These are phyloP conservation scores for Linanthus parryae DNA, from an alignment of 148 eudicot genomes.

Conservation along the genomic window DNA sequence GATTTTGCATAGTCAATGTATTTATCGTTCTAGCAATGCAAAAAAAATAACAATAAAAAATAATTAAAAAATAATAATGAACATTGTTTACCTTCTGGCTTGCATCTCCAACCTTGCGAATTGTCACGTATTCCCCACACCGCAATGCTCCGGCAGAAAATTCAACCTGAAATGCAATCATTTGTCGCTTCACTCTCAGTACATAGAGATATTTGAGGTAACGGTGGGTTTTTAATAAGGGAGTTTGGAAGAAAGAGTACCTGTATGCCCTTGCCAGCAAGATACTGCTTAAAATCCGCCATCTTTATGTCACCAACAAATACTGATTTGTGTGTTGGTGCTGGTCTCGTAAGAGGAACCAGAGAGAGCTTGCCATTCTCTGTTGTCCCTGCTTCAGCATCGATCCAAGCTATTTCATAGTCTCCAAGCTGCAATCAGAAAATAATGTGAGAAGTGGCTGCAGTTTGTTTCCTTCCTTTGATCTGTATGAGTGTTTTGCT, in stretches of 20 bases:
- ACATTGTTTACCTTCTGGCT: constrained; percentile 62
- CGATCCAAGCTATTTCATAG: constrained; percentile 92
- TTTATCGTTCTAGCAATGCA: background rate
- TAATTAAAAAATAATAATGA: background rate
- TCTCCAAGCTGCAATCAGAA: constrained; percentile 75
- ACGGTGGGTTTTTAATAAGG: background rate
- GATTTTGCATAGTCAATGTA: no score
- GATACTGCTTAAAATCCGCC: constrained; percentile 95
- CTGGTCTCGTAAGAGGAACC: constrained; percentile 70
- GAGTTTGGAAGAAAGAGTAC: constrained; percentile 23
- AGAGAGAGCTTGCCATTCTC: constrained; percentile 59
- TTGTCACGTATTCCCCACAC: constrained; percentile 83
- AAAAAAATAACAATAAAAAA: constrained; percentile 1
- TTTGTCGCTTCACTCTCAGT: background rate
- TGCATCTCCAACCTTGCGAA: constrained; percentile 85
- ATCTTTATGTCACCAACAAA: constrained; percentile 93
- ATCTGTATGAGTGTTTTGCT: background rate
- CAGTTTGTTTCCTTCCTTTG: constrained; percentile 6
- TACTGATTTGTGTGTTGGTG: constrained; percentile 89
- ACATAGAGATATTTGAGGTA: background rate
- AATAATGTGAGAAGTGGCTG: constrained; percentile 3
- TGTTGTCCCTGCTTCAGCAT: constrained; percentile 84
- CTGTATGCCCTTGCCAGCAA: constrained; percentile 88
- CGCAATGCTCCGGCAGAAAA: constrained; percentile 87
- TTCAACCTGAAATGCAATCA: constrained; percentile 58